Percentiles rank a stretch among this genome's conserved stretches.
phyloP scores from a whole-genome alignment of 345 rosid species.

The Murraya paniculata region DNA sequence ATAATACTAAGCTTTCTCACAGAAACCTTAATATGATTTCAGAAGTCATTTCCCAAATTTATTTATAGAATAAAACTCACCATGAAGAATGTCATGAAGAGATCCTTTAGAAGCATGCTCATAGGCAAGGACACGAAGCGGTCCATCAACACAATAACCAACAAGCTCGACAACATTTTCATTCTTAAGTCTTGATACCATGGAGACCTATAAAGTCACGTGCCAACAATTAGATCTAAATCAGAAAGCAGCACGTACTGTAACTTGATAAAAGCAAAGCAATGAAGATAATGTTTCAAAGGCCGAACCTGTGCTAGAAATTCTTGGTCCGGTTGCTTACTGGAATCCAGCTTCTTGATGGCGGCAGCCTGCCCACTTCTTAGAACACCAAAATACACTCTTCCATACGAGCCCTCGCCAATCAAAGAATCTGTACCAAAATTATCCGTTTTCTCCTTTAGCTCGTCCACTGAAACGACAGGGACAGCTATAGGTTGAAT shows the following conservation, averaged over 20 bases:
- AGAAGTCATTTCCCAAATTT: not conserved
- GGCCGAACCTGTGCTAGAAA: conserved; percentile 73
- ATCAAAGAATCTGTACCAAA: conserved; percentile 65
- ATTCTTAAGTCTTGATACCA: conserved; percentile 87
- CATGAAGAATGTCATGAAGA: conserved; percentile 91
- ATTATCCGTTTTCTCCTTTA: conserved; percentile 64
- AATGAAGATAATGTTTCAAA: conserved; percentile 22
- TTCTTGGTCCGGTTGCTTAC: conserved; percentile 88
- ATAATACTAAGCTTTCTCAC: not conserved
- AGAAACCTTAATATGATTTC: not conserved
- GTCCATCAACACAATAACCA: conserved; percentile 82
- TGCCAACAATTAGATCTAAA: not conserved
- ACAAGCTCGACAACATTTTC: conserved; percentile 78
- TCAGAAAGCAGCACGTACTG: not conserved
- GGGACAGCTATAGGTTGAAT: conserved; percentile 51
- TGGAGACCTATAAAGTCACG: conserved; percentile 57
- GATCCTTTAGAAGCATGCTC: conserved; percentile 93
- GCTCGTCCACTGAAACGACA: conserved; percentile 50
- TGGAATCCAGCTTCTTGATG: conserved; percentile 86
- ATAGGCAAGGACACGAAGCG: conserved; percentile 77
- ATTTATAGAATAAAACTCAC: conserved; percentile 26
- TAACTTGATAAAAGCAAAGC: not conserved
- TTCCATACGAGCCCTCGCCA: conserved; percentile 93
- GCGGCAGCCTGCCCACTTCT: conserved; percentile 67
- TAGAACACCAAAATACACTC: conserved; percentile 73